Evolutionary conservation across 2,329 filamentous ascomycete species (phyloP).

Genomic region (Monilinia laxa): DNA sequence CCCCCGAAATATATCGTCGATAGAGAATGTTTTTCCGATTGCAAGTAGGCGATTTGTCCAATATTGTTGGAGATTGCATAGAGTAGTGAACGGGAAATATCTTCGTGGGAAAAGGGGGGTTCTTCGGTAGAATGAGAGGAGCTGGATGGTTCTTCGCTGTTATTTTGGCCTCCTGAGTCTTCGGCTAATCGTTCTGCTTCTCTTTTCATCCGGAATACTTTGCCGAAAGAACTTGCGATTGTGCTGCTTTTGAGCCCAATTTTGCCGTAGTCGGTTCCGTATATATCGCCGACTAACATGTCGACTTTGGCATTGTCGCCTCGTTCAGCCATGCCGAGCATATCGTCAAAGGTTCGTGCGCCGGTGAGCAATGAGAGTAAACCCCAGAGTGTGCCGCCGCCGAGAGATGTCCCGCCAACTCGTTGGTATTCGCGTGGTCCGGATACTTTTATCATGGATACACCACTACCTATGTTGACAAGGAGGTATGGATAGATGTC

Average conservation of each 20-base stretch:
- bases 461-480: slow-evolving; percentile 96
- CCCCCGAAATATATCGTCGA: slow-evolving; percentile 97
- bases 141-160: slow-evolving; percentile 30
- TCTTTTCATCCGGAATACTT: slow-evolving; percentile 90
- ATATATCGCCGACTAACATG: slow-evolving; percentile 97
- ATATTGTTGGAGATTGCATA: slow-evolving; percentile 99
- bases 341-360: slow-evolving; percentile 95
- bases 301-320: slow-evolving; percentile 94
- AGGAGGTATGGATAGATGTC: slow-evolving; percentile 95
- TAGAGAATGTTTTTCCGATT: slow-evolving; percentile 89
- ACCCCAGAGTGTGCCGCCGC: slow-evolving; percentile 97
- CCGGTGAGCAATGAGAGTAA: slow-evolving; percentile 87
- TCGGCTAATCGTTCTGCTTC: slow-evolving; percentile 78
- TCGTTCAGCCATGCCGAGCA: slow-evolving; percentile 85
- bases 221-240: slow-evolving; percentile 94
- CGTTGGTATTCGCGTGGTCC: slow-evolving; percentile 83
- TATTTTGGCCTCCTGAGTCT: slow-evolving; percentile 54
- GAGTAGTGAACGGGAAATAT: slow-evolving; percentile 86
- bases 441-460: slow-evolving; percentile 95
- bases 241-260: slow-evolving; percentile 94
- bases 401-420: slow-evolving; percentile 91
- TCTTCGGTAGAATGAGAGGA: not conserved
- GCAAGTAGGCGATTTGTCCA: slow-evolving; percentile 95
- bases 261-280: slow-evolving; percentile 92
- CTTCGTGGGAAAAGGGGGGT: slow-evolving; percentile 68